These are phyloP conservation scores for Isoetes taiwanensis DNA, from an alignment of 75 land plant species.

Conservation along the genomic window DNA sequence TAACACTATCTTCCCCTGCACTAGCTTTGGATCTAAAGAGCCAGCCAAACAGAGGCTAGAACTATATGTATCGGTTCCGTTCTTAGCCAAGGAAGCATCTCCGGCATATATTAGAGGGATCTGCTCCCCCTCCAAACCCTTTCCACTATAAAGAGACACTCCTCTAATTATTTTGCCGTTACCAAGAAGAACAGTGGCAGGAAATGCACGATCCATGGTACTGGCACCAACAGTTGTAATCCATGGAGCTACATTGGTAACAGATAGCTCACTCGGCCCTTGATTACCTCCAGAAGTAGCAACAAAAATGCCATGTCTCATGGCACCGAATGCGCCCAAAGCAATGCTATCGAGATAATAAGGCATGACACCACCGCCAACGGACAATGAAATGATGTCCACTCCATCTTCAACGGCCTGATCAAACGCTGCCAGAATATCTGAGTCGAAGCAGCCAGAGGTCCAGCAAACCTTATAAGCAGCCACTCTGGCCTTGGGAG, in stretches of 20 bases:
- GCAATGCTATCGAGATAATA: constrained; percentile 3
- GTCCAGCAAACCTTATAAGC: constrained; percentile 6
- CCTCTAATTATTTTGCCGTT: background rate
- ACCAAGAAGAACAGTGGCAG: background rate
- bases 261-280: background rate
- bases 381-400: constrained; percentile 2
- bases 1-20: constrained; percentile 30
- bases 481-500: background rate
- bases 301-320: too few relatives aligned
- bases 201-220: constrained; percentile 5
- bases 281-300: constrained; percentile 5
- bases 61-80: too few relatives aligned
- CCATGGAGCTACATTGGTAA: constrained; percentile 3
- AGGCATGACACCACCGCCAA: constrained; percentile 6
- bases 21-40: constrained; percentile 10
- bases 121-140: background rate
- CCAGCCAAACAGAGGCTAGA: constrained; percentile 9
- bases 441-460: constrained; percentile 5
- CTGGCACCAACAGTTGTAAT: background rate
- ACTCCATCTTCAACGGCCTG: background rate
- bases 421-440: constrained; percentile 5
- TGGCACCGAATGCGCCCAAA: constrained; percentile 1
- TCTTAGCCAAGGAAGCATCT: too few relatives aligned
- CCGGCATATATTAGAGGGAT: background rate
- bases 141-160: too few relatives aligned